These are phyloP conservation scores for Phytophthora agathidicida DNA, from an alignment of 352 stramenopile genomes.

Conservation along the genomic window DNA sequence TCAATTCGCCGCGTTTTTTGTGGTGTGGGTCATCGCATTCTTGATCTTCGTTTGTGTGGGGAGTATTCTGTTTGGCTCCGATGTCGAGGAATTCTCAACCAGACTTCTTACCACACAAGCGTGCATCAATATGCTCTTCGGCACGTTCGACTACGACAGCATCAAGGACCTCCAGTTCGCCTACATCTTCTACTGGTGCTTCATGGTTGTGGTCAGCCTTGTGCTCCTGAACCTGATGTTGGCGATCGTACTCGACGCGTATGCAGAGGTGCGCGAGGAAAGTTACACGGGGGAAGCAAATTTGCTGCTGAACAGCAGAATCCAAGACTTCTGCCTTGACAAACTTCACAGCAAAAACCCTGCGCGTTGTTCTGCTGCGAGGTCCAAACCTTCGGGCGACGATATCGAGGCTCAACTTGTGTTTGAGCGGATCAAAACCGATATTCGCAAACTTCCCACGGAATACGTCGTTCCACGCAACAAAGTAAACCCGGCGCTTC, in stretches of 20 bases:
- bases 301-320: not conserved
- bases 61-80: not conserved
- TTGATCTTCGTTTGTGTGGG: not conserved
- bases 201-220: conserved; percentile 1
- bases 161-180: conserved; percentile 2
- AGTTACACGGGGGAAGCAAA: conserved; percentile 1
- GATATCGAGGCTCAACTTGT: not conserved
- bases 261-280: not conserved
- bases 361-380: not conserved
- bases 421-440: not conserved
- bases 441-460: not conserved
- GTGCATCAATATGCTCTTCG: conserved; percentile 4
- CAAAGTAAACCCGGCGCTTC: not conserved
- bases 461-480: not conserved
- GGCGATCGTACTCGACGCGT: not conserved
- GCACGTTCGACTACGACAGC: conserved; percentile 1
- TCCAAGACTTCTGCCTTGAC: not conserved
- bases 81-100: not conserved
- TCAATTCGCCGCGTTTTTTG: not conserved
- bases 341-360: not conserved
- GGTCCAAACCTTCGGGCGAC: not conserved
- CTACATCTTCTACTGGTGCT: conserved; percentile 1
- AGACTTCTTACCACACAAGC: not conserved
- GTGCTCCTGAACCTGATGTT: conserved; percentile 5
- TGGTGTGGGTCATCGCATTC: not conserved